Base-by-base conservation (phyloP, 345 rosid species). In the Syzygium jambos region DNA sequence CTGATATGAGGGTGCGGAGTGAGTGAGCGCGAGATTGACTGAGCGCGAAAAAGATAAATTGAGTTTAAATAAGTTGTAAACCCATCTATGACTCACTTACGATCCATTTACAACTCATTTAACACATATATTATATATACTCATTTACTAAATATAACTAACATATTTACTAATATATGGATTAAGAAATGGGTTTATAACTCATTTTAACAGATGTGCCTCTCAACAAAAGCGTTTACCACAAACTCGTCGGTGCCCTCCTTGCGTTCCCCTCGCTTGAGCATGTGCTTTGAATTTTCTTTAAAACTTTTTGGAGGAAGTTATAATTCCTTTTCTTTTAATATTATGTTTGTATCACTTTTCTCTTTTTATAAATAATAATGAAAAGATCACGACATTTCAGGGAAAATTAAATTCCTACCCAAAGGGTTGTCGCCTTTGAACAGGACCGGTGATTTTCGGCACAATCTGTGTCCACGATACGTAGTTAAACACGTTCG, bases 401-500 rank as follows among this genome's bases (percentile, higher is more conserved):
- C 0, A 0, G 13, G 17, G 9, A 68, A 68, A 68, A 34, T 34
- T 73, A 34, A 34, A 5, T 73, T 34, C 19, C 19, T 19, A 17
- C 25, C 25, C 7, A 2, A 34, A 73, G 49, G 10, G 25, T 34
- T 0, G 25, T 17, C 0, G 14, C 80, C 46, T 34, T 65, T 30
- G 22, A 11, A 30, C 4, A 29, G 11, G 43, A 65, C 22, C 46
- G 11, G 5, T 0, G 25, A 73, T 73, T 34, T 73, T 73, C 1
- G 2, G 25, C 0, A 9, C 80, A 34, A 34, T 34, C 0, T 1
- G 2, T 73, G 4, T 34, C 14, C 22, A 34, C 0, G 3, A 1
- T 1, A 19, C 25, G 4, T 3, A 1, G 2, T 73, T 34, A 34
- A 34, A 34, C 5, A 14, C 1, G 2, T 34, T 34, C 19, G 49